Percentiles rank a stretch among this genome's conserved stretches.
These are phyloP conservation scores for Cordyceps fumosorosea DNA, from an alignment of 2,329 filamentous ascomycete genomes.

Conservation along the genomic window DNA sequence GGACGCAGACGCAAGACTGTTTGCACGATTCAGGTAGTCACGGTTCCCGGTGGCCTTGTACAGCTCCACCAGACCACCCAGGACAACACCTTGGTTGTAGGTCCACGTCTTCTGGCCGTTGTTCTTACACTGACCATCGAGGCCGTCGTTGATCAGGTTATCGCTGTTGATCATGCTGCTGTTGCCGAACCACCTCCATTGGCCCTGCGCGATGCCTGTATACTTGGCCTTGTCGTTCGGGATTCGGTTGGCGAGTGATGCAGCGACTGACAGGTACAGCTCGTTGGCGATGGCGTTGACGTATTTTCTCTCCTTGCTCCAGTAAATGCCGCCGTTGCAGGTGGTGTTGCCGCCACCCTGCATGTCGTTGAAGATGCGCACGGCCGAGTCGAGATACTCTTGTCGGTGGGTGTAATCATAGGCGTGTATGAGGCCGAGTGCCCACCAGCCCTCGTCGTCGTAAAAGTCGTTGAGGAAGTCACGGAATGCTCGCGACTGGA, in stretches of 20 bases:
- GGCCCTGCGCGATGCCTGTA: conserved; percentile 39
- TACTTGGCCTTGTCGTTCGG: conserved; percentile 31
- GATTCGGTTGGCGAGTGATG: conserved; percentile 45
- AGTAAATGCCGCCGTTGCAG: conserved; percentile 50
- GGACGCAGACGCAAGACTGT: conserved; percentile 46
- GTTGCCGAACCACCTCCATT: conserved; percentile 47
- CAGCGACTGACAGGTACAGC: conserved; percentile 47
- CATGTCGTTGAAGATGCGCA: conserved; percentile 51
- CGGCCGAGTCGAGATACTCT: conserved; percentile 47
- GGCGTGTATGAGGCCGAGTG: conserved; percentile 49
- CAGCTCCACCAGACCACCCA: conserved; percentile 48
- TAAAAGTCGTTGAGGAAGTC: conserved; percentile 48
- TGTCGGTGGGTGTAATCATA: conserved; percentile 46
- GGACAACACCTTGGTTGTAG: conserved; percentile 54
- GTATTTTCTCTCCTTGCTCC: conserved; percentile 44
- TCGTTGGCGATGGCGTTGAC: conserved; percentile 54
- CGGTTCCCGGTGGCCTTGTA: conserved; percentile 35
- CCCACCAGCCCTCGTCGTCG: conserved; percentile 60
- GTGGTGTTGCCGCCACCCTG: conserved; percentile 38
- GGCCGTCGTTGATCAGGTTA: conserved; percentile 47
- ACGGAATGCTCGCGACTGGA: conserved; percentile 20
- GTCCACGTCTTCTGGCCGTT: conserved; percentile 44
- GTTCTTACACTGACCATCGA: conserved; percentile 43
- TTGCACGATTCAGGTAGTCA: conserved; percentile 36
- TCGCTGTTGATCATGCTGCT: conserved; percentile 46